phyloP scores from a whole-genome alignment of 2,329 filamentous ascomycete genomes.

The Aureobasidium sp. region DNA sequence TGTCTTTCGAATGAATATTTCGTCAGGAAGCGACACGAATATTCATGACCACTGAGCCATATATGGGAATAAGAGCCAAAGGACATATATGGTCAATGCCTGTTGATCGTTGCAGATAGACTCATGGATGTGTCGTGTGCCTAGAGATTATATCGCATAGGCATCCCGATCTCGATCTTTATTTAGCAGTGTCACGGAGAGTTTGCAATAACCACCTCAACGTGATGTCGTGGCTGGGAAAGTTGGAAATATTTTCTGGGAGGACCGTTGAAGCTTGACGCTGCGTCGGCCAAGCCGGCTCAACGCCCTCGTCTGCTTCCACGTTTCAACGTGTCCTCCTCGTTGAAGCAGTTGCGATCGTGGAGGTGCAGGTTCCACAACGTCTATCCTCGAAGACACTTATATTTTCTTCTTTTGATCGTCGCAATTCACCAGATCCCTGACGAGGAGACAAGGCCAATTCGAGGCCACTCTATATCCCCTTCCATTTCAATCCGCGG shows the following conservation, averaged over 20 bases:
- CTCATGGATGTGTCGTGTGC: not conserved
- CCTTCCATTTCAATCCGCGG: constrained; percentile 2
- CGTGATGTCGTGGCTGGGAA: not conserved
- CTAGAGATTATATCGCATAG: not conserved
- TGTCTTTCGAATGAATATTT: too few relatives aligned
- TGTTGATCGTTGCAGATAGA: not conserved
- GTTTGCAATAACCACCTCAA: constrained; percentile 1
- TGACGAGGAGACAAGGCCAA: not conserved
- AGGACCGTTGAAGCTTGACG: not conserved
- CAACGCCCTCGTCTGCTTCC: not conserved
- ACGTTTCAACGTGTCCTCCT: constrained; percentile 7
- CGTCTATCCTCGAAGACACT: not conserved
- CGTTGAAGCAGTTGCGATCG: not conserved
- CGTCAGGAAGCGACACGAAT: too few relatives aligned
- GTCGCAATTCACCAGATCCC: not conserved
- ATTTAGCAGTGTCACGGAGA: not conserved
- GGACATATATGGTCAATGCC: not conserved
- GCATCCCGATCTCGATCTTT: not conserved
- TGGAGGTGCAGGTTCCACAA: not conserved
- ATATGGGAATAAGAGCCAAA: not conserved
- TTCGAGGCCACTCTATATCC: not conserved
- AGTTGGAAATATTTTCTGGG: not conserved
- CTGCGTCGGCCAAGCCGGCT: constrained; percentile 5
- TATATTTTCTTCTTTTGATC: not conserved
- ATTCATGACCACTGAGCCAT: not conserved